Evolutionary conservation across 2,329 filamentous ascomycete genomes (phyloP).

Genomic region (Laburnicola sp.): DNA sequence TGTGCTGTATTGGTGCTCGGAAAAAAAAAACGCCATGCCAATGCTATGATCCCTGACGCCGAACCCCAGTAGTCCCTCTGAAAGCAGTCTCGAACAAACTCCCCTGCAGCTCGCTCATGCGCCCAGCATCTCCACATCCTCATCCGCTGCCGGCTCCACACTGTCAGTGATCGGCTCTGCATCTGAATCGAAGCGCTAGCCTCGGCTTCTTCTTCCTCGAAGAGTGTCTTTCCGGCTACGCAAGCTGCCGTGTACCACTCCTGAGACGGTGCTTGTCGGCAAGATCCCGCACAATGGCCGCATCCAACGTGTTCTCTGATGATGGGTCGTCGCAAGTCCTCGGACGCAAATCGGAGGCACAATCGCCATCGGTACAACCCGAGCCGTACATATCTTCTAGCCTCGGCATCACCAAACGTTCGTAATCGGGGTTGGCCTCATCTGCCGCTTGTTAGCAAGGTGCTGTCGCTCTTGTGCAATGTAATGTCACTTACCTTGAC

Average conservation of each 20-base stretch:
- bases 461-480: background rate
- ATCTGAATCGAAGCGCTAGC: no score
- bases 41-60: slow-evolving; percentile 3
- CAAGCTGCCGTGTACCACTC: slow-evolving; percentile 64
- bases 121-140: slow-evolving; percentile 41
- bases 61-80: background rate
- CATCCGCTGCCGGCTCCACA: slow-evolving; percentile 17
- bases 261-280: slow-evolving; percentile 69
- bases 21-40: slow-evolving; percentile 6
- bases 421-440: slow-evolving; percentile 16
- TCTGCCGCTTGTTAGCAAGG: slow-evolving; percentile 14
- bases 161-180: slow-evolving; percentile 11
- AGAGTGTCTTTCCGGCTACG: slow-evolving; percentile 41
- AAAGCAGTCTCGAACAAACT: slow-evolving; percentile 2
- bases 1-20: slow-evolving; percentile 2
- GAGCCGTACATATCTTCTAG: slow-evolving; percentile 46
- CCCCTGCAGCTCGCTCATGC: slow-evolving; percentile 17
- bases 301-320: slow-evolving; percentile 73
- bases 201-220: no score
- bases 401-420: slow-evolving; percentile 24
- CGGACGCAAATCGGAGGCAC: slow-evolving; percentile 54
- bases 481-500: slow-evolving; percentile 56
- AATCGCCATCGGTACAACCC: slow-evolving; percentile 61
- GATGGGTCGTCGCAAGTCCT: slow-evolving; percentile 67
- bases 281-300: slow-evolving; percentile 64